Evolutionary conservation across 176 grass and related monocot genomes (phyloP), one percentile per base, ranked within the genome.

Genomic region (Carex pumila): DNA sequence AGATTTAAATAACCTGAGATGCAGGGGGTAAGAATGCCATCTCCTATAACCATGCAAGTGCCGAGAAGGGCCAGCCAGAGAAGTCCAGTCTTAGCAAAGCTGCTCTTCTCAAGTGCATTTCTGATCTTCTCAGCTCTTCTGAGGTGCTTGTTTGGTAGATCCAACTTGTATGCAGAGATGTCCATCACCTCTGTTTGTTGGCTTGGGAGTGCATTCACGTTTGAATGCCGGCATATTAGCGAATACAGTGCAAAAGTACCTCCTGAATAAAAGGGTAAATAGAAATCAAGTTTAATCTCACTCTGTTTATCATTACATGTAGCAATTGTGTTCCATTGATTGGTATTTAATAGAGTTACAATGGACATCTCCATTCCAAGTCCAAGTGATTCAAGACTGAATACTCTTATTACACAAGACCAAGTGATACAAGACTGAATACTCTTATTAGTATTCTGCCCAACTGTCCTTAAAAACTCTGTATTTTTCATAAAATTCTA

Each of bases 31-130:
- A 87, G 85, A 81, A 87, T 87, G 19, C 85, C 85, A 82, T 87
- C 85, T 36, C 85, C 85, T 47, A 87, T 87, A 54, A 87, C 79
- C 85, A 87, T 87, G 65, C 85, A 87, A 18, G 85, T 87, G n/a
- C 85, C 85, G 30, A 87, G 85, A 60, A 87, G 85, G 9, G 85
- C 85, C 36, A 87, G 50, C 62, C 65, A 82, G 65, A 87, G 85
- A 81, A 87, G 80, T 45, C 32, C 58, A 34, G 65, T 68, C 69
- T 87, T 83, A 39, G 80, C 68, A 53, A 79, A 83, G 39, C 68
- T 78, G 17, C 55, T 83, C 41, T 41, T 77, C 79, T 87, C 86
- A 54, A 87, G 71, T 39, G 86, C 86, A 81, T 72, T 29, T 65
- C 65, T 87, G 55, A 87, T 67, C 37, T 56, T 87, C 80, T 83